These are phyloP conservation scores for Magnolia sinica DNA, from an alignment of 164 flowering plant genomes.

Conservation along the genomic window DNA sequence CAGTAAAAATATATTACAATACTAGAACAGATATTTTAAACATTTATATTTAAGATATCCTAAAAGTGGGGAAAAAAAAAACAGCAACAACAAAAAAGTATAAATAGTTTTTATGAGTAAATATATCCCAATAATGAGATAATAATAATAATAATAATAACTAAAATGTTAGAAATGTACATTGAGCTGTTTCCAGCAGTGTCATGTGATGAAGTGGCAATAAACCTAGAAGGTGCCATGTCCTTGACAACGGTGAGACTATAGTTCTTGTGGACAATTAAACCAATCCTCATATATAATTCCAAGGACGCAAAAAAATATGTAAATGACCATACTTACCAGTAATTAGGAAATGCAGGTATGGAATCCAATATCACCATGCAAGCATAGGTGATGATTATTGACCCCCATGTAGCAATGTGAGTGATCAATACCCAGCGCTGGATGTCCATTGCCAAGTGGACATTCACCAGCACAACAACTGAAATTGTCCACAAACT, in stretches of 20 bases:
- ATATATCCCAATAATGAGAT: too few relatives aligned
- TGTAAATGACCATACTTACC: conserved; percentile 45
- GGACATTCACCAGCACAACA: conserved; percentile 76
- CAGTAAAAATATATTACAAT: too few relatives aligned
- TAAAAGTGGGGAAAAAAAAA: too few relatives aligned
- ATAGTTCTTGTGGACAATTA: background rate
- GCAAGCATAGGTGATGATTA: conserved; percentile 62
- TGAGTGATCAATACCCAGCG: conserved; percentile 76
- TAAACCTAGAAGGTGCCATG: background rate
- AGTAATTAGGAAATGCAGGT: conserved; percentile 71
- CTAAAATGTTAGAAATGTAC: too few relatives aligned
- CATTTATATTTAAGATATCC: too few relatives aligned
- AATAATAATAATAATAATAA: too few relatives aligned
- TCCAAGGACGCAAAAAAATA: background rate
- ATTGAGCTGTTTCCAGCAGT: too few relatives aligned
- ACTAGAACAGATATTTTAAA: too few relatives aligned
- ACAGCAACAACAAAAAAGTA: too few relatives aligned
- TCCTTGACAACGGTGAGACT: background rate
- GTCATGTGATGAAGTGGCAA: too few relatives aligned
- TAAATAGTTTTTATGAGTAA: too few relatives aligned
- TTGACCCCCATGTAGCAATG: conserved; percentile 83
- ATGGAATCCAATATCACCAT: conserved; percentile 79
- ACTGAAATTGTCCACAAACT: conserved; percentile 90
- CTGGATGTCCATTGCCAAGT: conserved; percentile 86
- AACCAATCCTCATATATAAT: background rate